Percentiles rank a stretch among this genome's conserved stretches.
Conservation (phyloP, 768 basidiomycete species). For the Termitomyces sp. region DNA sequence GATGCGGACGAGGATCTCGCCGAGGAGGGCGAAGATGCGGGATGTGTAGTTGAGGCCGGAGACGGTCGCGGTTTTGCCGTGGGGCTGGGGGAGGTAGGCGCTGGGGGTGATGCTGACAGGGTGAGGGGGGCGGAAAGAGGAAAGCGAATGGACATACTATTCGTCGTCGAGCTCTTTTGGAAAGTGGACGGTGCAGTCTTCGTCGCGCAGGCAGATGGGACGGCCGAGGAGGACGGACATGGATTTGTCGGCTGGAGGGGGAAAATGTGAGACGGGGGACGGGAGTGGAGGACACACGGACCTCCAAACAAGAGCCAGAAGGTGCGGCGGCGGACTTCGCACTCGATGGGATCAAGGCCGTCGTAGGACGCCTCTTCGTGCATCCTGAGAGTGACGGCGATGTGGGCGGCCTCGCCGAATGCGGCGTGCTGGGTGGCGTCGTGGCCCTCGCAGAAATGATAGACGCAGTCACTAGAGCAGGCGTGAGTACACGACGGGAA, state of each 20-base stretch:
- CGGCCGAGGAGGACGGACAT: slow-evolving; percentile 82
- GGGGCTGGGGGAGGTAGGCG: slow-evolving; percentile 82
- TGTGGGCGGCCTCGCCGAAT: slow-evolving; percentile 82
- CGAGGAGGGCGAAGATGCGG: slow-evolving; percentile 78
- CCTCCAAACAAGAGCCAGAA: slow-evolving; percentile 92
- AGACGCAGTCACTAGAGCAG: slow-evolving; percentile 61
- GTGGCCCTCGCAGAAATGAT: slow-evolving; percentile 86
- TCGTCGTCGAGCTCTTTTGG: slow-evolving; percentile 87
- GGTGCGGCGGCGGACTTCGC: slow-evolving; percentile 75
- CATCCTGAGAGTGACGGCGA: slow-evolving; percentile 76
- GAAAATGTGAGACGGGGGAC: not conserved
- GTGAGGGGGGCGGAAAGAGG: too few relatives aligned
- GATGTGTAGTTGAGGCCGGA: slow-evolving; percentile 86
- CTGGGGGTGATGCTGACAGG: slow-evolving; percentile 67
- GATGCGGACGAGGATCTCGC: slow-evolving; percentile 83
- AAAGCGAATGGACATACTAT: slow-evolving; percentile 56
- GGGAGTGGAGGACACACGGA: slow-evolving; percentile 26
- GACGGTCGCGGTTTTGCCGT: slow-evolving; percentile 77
- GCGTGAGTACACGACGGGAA: slow-evolving; percentile 2
- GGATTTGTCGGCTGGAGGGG: slow-evolving; percentile 72
- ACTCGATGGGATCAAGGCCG: slow-evolving; percentile 80
- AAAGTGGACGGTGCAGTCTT: slow-evolving; percentile 87
- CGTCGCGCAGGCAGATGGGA: slow-evolving; percentile 82
- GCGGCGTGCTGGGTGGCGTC: slow-evolving; percentile 85
- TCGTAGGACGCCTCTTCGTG: slow-evolving; percentile 85